phyloP scores from a whole-genome alignment of 1,284 basidiomycete genomes.

The Cutaneotrichosporon spelunceum region DNA sequence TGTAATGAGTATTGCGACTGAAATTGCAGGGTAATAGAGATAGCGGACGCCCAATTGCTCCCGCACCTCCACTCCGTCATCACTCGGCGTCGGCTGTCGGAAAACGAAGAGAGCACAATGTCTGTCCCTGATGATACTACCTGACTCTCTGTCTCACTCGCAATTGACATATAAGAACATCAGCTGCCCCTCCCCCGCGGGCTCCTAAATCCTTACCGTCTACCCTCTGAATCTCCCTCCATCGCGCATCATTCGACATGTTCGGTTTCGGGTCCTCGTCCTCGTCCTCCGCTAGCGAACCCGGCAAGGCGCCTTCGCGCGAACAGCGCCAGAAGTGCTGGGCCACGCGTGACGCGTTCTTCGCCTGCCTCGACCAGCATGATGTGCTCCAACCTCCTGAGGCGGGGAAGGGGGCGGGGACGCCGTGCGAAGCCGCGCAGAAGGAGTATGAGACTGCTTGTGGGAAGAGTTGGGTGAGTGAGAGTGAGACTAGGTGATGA shows the following conservation, averaged over 20 bases:
- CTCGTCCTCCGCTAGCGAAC: conserved; percentile 1
- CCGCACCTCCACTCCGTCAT: background rate
- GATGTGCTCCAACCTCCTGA: conserved; percentile 41
- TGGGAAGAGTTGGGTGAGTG: conserved; percentile 53
- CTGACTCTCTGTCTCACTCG: background rate
- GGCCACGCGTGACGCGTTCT: conserved; percentile 51
- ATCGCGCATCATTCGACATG: too few species aligned
- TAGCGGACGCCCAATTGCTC: background rate
- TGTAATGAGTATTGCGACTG: background rate
- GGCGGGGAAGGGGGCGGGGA: conserved; percentile 21
- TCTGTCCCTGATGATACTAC: too few species aligned
- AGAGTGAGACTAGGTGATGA: background rate
- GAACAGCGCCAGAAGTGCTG: conserved; percentile 51
- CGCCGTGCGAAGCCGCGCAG: conserved; percentile 39
- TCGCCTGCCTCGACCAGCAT: conserved; percentile 49
- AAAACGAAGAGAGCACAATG: too few species aligned
- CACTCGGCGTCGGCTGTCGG: background rate
- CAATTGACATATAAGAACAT: too few species aligned
- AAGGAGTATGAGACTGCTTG: conserved; percentile 46
- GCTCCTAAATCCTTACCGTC: too few species aligned
- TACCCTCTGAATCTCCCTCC: too few species aligned
- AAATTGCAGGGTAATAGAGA: background rate
- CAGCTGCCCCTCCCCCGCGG: too few species aligned
- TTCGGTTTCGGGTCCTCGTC: conserved; percentile 15
- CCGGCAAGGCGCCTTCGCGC: conserved; percentile 43